A percentile compares a stretch with the other conserved stretches of the same genome.
phyloP scores from a whole-genome alignment of 768 basidiomycete species.

The Tulasnella sp. region DNA sequence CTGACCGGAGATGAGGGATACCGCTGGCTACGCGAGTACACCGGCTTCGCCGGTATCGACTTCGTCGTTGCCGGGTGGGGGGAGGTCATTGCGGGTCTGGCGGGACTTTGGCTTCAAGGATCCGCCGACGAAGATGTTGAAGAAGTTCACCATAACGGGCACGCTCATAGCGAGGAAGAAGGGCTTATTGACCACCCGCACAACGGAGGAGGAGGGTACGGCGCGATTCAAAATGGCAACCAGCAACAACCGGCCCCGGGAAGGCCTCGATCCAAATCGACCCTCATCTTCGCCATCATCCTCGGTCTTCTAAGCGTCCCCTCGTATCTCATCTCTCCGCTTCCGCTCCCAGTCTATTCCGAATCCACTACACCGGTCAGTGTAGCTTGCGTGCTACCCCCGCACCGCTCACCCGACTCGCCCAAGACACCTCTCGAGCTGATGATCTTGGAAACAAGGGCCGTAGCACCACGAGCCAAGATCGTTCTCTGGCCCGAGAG shows the following conservation, averaged over 20 bases:
- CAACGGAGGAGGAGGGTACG: too few species aligned
- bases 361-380: constrained; percentile 49
- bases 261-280: too few species aligned
- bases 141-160: background rate
- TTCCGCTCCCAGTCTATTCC: constrained; percentile 44
- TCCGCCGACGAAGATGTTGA: constrained; percentile 54
- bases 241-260: too few species aligned
- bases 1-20: constrained; percentile 52
- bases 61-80: constrained; percentile 76
- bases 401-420: constrained; percentile 41
- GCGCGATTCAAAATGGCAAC: too few species aligned
- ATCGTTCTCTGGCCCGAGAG: constrained; percentile 79
- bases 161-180: background rate
- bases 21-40: constrained; percentile 54
- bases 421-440: constrained; percentile 50
- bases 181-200: background rate
- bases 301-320: constrained; percentile 45
- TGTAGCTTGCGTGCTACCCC: constrained; percentile 67
- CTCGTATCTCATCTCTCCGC: constrained; percentile 46
- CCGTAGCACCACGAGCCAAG: constrained; percentile 47
- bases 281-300: background rate
- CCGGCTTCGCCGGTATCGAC: constrained; percentile 62
- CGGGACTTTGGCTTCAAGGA: constrained; percentile 37
- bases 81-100: constrained; percentile 54
- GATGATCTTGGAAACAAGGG: constrained; percentile 56